These are phyloP conservation scores for Polytrichum formosum DNA, from an alignment of 225 moss, liverwort and hornwort species.

Conservation along the genomic window DNA sequence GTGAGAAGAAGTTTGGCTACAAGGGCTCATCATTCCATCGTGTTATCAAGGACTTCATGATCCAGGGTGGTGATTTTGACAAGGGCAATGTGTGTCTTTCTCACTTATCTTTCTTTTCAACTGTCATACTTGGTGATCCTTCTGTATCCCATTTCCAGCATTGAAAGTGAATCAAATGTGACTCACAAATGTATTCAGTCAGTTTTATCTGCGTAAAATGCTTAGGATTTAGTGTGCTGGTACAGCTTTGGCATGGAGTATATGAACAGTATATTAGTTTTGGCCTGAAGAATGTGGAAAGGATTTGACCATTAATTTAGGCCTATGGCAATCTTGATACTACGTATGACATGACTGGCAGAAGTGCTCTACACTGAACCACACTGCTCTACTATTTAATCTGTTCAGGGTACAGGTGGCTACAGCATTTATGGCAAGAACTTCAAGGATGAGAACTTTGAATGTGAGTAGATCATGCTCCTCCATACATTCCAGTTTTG, in stretches of 20 bases:
- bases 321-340: too few relatives aligned
- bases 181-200: too few relatives aligned
- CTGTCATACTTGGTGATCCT: background rate
- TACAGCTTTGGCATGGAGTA: too few relatives aligned
- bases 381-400: background rate
- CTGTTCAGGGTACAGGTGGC: conserved; percentile 82
- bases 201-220: too few relatives aligned
- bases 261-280: too few relatives aligned
- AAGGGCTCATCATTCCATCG: conserved; percentile 84
- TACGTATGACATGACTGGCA: too few relatives aligned
- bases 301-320: too few relatives aligned
- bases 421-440: conserved; percentile 83
- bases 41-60: conserved; percentile 92
- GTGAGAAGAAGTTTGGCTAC: conserved; percentile 86
- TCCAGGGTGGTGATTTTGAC: conserved; percentile 95
- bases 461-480: conserved; percentile 38
- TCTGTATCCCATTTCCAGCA: too few relatives aligned
- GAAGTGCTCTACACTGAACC: background rate
- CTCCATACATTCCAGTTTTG: background rate
- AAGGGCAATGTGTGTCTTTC: conserved; percentile 54
- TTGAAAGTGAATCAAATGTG: too few relatives aligned
- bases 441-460: conserved; percentile 88
- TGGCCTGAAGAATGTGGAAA: too few relatives aligned
- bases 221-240: too few relatives aligned
- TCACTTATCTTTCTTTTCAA: background rate